These are phyloP conservation scores for Ocimum tenuiflorum DNA, from an alignment of 257 asterid species.

Conservation along the genomic window DNA sequence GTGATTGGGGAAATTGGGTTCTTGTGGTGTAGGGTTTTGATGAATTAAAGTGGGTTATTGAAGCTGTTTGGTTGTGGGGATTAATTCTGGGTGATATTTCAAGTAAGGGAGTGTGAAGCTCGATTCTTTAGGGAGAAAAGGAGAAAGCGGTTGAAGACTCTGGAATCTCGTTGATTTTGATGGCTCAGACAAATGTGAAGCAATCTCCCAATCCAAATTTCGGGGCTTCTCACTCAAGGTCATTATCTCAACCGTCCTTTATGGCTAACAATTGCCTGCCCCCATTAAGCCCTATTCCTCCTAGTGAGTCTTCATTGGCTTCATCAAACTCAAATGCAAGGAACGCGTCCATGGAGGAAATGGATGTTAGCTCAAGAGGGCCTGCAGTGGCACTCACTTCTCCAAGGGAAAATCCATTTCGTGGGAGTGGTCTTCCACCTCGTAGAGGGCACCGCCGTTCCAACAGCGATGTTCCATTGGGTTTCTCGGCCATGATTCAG, in stretches of 20 bases:
- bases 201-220: slow-evolving; percentile 34
- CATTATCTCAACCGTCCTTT: slow-evolving; percentile 52
- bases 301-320: slow-evolving; percentile 46
- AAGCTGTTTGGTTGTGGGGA: slow-evolving; percentile 9
- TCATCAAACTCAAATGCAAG: slow-evolving; percentile 47
- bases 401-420: slow-evolving; percentile 29
- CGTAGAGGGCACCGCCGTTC: slow-evolving; percentile 71
- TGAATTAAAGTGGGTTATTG: background rate
- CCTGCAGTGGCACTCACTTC: slow-evolving; percentile 26
- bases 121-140: background rate
- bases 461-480: slow-evolving; percentile 69
- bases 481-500: slow-evolving; percentile 72
- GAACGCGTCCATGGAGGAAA: slow-evolving; percentile 55
- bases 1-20: slow-evolving; percentile 7
- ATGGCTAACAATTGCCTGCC: slow-evolving; percentile 56
- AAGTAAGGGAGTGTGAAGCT: background rate
- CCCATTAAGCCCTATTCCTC: slow-evolving; percentile 79
- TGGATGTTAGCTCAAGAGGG: slow-evolving; percentile 49
- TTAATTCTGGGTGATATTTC: slow-evolving; percentile 12
- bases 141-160: background rate
- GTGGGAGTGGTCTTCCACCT: slow-evolving; percentile 61
- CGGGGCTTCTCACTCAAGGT: slow-evolving; percentile 46
- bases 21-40: slow-evolving; percentile 22
- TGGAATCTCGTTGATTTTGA: slow-evolving; percentile 21
- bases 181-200: slow-evolving; percentile 67